Base-by-base conservation (phyloP, 2,329 filamentous ascomycete species). In the Aspergillus japonicus region DNA sequence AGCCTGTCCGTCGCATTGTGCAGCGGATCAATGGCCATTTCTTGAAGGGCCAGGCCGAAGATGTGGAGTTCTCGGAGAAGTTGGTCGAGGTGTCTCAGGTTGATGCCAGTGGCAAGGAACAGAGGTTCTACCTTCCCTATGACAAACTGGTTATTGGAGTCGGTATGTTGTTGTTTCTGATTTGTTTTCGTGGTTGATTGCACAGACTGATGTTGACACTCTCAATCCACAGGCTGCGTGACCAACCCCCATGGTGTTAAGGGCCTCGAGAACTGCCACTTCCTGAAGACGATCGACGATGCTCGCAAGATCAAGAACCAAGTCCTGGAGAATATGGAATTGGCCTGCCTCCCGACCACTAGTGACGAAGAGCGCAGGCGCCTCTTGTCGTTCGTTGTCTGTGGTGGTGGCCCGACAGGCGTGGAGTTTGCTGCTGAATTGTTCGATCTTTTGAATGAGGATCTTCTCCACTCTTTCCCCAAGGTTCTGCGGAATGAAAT, bases 381-480 rank as follows among this genome's bases (percentile, higher is more conserved):
- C 44, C 81, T 99, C 16, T 83, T 99, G 4, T 98, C 95, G 0
- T 99, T 99, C 70, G 95, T 97, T n/a, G 81, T 99, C 59, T 94
- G 91, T 71, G 95, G 95, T 56, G 95, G 95, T 68, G 95, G 95
- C 0, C 95, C 95, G 3, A 99, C 95, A 0, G 95, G 95, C 62
- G 95, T 99, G 39, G 95, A 99, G 74, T 99, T 99, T 69, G 96
- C 96, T 1, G 95, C 95, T 5, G 95, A 99, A 74, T 83, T 99
- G 6, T 98, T 90, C 74, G 95, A 99, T 75, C 88, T 99, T 75
- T 83, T 99, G 16, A 99, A 99, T 71, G 96, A 99, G 75, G 95
- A 99, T 73, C 78, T 99, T 48, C 88, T 88, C 48, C 82, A 84
- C 55, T 87, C 90, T 68, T 99, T 96, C 75, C 95, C 95, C 2